Percentiles rank a stretch among this genome's conserved stretches.
phyloP scores from a whole-genome alignment of 2,329 filamentous ascomycete species.

The Curvularia hawaiiensis region DNA sequence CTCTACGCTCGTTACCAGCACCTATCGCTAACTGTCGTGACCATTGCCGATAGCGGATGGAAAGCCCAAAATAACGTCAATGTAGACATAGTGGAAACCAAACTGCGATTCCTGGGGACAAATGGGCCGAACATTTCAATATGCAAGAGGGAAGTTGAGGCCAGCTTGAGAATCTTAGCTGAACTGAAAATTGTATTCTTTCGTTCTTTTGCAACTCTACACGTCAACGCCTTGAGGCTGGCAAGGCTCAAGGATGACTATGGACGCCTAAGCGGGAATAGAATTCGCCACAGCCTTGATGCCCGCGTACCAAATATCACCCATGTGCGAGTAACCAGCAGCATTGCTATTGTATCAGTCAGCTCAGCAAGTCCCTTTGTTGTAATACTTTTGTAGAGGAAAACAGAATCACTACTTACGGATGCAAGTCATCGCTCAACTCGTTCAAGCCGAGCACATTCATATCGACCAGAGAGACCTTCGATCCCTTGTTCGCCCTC shows the following conservation, averaged over 20 bases:
- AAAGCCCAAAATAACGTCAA: too few relatives aligned
- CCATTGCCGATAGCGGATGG: too few relatives aligned
- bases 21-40: too few relatives aligned
- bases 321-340: slow-evolving; percentile 40
- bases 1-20: too few relatives aligned
- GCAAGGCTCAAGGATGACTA: not conserved
- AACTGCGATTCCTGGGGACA: not conserved
- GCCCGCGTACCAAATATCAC: slow-evolving; percentile 31
- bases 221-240: not conserved
- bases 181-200: not conserved
- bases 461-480: slow-evolving; percentile 38
- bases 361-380: slow-evolving; percentile 1
- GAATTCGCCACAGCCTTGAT: slow-evolving; percentile 9
- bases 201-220: not conserved
- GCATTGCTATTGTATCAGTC: slow-evolving; percentile 19
- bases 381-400: not conserved
- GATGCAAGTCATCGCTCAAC: slow-evolving; percentile 36
- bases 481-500: slow-evolving; percentile 25
- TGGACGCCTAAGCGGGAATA: not conserved
- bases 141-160: not conserved
- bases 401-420: slow-evolving; percentile 18
- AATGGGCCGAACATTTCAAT: not conserved
- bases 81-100: not conserved
- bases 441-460: slow-evolving; percentile 22
- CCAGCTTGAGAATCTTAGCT: not conserved